phyloP scores from a whole-genome alignment of 768 basidiomycete species.

The Psilocybe cubensis region DNA sequence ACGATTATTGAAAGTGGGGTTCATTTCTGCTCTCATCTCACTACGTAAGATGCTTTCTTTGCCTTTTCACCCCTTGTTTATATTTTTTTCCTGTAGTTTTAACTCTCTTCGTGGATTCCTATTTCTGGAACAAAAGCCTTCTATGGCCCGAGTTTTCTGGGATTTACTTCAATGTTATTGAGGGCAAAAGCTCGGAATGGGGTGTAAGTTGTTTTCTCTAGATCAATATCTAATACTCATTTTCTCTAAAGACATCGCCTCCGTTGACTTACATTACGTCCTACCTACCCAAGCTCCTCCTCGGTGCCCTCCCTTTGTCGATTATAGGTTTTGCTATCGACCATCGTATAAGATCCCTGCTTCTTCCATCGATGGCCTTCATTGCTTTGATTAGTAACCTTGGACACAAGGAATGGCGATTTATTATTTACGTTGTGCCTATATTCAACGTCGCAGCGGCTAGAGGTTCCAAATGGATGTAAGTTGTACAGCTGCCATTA shows the following conservation, averaged over 20 bases:
- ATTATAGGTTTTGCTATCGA: slow-evolving; percentile 55
- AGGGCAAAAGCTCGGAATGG: slow-evolving; percentile 91
- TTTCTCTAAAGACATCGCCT: slow-evolving; percentile 59
- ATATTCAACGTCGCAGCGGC: slow-evolving; percentile 82
- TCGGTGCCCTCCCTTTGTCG: slow-evolving; percentile 65
- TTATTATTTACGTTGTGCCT: slow-evolving; percentile 88
- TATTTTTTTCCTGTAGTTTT: slow-evolving; percentile 43
- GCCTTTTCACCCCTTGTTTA: neutral
- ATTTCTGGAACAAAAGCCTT: slow-evolving; percentile 75
- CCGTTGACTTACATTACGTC: slow-evolving; percentile 64
- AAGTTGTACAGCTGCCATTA: slow-evolving; percentile 26
- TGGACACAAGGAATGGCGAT: slow-evolving; percentile 98
- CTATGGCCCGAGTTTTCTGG: slow-evolving; percentile 89
- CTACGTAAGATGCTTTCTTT: slow-evolving; percentile 44
- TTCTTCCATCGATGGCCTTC: slow-evolving; percentile 56
- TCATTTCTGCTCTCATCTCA: slow-evolving; percentile 51
- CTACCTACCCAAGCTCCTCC: slow-evolving; percentile 78
- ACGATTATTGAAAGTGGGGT: slow-evolving; percentile 50
- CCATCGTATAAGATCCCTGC: slow-evolving; percentile 49
- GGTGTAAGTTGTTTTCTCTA: slow-evolving; percentile 62
- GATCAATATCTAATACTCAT: neutral
- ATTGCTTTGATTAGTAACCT: slow-evolving; percentile 71
- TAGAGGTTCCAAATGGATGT: slow-evolving; percentile 66
- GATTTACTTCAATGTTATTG: slow-evolving; percentile 82
- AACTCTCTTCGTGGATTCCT: slow-evolving; percentile 76